Percentiles rank a stretch among this genome's conserved stretches.
phyloP scores from a whole-genome alignment of 768 basidiomycete species.

The Tricholoma sp. region DNA sequence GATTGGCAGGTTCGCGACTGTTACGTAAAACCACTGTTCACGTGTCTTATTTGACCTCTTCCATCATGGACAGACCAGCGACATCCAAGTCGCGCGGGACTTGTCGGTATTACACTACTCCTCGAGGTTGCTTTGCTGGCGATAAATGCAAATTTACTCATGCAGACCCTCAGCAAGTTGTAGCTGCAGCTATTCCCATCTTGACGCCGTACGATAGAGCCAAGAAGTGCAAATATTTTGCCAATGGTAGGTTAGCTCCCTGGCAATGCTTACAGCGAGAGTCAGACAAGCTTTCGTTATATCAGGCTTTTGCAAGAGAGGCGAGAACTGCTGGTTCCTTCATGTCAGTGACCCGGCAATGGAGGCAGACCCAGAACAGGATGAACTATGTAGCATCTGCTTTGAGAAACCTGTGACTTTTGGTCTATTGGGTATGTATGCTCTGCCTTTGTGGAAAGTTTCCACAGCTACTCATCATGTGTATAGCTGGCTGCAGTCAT shows the following conservation, averaged over 20 bases:
- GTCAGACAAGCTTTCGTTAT: background rate
- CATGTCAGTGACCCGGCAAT: conserved; percentile 37
- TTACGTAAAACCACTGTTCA: background rate
- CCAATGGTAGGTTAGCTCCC: conserved; percentile 37
- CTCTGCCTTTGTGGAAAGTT: background rate
- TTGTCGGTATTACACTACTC: conserved; percentile 59
- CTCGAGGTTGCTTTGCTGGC: conserved; percentile 65
- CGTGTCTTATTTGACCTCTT: background rate
- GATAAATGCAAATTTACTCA: conserved; percentile 73
- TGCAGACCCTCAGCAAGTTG: conserved; percentile 26
- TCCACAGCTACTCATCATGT: background rate
- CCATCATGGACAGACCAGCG: conserved; percentile 35
- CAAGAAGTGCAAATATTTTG: conserved; percentile 66
- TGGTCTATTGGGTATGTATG: conserved; percentile 63
- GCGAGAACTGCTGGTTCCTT: conserved; percentile 71
- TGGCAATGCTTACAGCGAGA: background rate
- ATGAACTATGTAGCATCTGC: conserved; percentile 65
- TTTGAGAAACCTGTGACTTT: conserved; percentile 67
- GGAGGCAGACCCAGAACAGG: conserved; percentile 30
- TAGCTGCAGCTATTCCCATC: background rate
- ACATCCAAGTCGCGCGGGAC: conserved; percentile 67
- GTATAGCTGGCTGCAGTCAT: conserved; percentile 66
- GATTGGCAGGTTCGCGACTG: no score
- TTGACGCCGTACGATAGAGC: conserved; percentile 63
- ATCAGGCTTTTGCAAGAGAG: conserved; percentile 66